phyloP scores from a whole-genome alignment of 2,329 filamentous ascomycete genomes.

The Magnaporthales sp. region DNA sequence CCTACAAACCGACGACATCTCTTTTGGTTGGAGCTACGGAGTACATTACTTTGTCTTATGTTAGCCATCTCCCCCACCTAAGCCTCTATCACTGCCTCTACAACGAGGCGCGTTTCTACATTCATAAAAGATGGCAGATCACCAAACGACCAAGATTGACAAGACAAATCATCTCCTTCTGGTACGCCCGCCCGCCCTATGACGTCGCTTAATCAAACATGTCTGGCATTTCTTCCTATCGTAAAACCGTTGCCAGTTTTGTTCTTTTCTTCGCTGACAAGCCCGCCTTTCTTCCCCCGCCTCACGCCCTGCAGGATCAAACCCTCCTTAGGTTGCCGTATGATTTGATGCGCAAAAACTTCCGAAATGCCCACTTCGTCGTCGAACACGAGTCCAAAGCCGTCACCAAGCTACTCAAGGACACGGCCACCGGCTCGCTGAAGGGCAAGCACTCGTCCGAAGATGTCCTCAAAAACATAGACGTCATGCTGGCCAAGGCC shows the following conservation, averaged over 20 bases:
- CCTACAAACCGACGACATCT: not conserved
- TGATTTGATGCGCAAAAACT: constrained; percentile 89
- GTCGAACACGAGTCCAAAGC: constrained; percentile 63
- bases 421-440: constrained; percentile 58
- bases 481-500: constrained; percentile 78
- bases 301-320: constrained; percentile 62
- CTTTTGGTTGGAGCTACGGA: not conserved
- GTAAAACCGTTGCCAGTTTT: not conserved
- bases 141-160: constrained; percentile 59
- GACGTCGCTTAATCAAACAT: not conserved
- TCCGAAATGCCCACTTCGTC: constrained; percentile 72
- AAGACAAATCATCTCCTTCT: constrained; percentile 69
- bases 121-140: constrained; percentile 44
- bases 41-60: too few relatives aligned
- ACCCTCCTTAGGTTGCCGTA: constrained; percentile 86
- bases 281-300: not conserved
- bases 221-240: not conserved
- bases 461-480: constrained; percentile 71
- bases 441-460: constrained; percentile 53
- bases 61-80: not conserved
- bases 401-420: constrained; percentile 52
- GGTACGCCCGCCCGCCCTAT: constrained; percentile 31
- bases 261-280: not conserved
- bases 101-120: not conserved
- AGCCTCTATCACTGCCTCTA: not conserved